Evolutionary conservation across 176 grass and related monocot species (phyloP), one percentile per base, ranked within the genome.

Genomic region (Typha latifolia): DNA sequence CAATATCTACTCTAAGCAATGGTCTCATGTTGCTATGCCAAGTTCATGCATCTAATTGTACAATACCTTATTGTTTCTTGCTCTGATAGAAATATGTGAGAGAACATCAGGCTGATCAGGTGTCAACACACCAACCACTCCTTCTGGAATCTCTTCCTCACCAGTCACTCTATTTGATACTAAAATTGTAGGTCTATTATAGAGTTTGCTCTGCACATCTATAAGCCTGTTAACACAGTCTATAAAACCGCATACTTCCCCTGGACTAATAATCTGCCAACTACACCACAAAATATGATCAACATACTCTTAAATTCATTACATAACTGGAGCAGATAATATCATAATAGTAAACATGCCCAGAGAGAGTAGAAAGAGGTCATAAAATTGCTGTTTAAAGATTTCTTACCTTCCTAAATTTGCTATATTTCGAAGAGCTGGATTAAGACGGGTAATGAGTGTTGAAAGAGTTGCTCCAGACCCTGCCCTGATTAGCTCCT

Each of bases 81-180:
- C 69, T 72, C 69, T 61, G 14, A 72, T 62, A 14, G 69, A 32
- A 62, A 72, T 55, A 72, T 72, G 69, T 23, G 69, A 72, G 15
- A 72, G 69, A 72, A 72, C 69, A 72, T 72, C 69, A 48, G 69
- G 69, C 69, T 62, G 47, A 72, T 72, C 69, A 23, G 69, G 51
- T 72, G 69, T 72, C 34, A 72, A 47, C 37, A 72, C 69, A 43
- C 53, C 69, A 16, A 72, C 55, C 12, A 62, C 55, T 61, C 69
- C 69, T 61, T 72, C 14, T 27, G 69, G 69, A 22, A 72, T 72
- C 34, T 72, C 69, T 48, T 72, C 69, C 19, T 61, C 69, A 15
- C 69, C 69, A 0, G 53, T 72, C 22, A 72, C 69, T 31, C 12
- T 11, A 9, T 72, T 62, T 26, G 69, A 32, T 43, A 72, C 15